phyloP scores from a whole-genome alignment of 139 green algal genomes.

The Astrephomene gubernaculifera region DNA sequence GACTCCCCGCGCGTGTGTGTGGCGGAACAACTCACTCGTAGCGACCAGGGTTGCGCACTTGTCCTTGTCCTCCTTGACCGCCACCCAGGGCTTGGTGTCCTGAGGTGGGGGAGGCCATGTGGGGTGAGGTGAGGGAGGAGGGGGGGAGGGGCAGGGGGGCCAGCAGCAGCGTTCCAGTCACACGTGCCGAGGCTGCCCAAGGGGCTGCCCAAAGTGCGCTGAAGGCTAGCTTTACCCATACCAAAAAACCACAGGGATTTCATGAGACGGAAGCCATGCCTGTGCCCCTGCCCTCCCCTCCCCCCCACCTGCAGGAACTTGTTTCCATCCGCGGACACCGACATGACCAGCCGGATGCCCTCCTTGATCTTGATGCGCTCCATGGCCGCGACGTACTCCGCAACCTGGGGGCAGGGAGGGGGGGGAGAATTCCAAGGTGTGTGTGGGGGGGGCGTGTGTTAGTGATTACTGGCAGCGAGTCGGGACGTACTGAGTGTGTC shows the following conservation, averaged over 20 bases:
- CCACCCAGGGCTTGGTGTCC: slow-evolving; percentile 72
- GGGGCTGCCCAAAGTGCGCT: too few species aligned
- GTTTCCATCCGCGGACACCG: slow-evolving; percentile 82
- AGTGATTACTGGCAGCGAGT: too few species aligned
- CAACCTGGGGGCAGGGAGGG: slow-evolving; percentile 63
- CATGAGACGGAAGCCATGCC: too few species aligned
- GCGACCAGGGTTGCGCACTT: slow-evolving; percentile 69
- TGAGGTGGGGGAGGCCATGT: slow-evolving; percentile 43
- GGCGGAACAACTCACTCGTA: slow-evolving; percentile 57
- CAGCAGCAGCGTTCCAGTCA: too few species aligned
- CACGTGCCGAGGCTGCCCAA: too few species aligned
- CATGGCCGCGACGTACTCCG: slow-evolving; percentile 83
- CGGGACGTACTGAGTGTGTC: too few species aligned
- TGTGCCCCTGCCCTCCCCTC: not conserved
- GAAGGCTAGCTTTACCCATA: too few species aligned
- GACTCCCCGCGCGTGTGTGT: too few species aligned
- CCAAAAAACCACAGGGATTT: too few species aligned
- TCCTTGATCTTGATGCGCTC: slow-evolving; percentile 83
- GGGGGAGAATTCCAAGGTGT: not conserved
- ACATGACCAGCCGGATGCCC: slow-evolving; percentile 79
- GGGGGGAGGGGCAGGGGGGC: not conserved
- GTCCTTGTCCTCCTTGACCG: slow-evolving; percentile 73
- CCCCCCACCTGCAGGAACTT: slow-evolving; percentile 80
- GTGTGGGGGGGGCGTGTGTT: not conserved
- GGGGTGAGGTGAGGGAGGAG: not conserved